Evolutionary conservation across 495 filamentous ascomycete species (phyloP).

Genomic region (Penicillium pancosmium): DNA sequence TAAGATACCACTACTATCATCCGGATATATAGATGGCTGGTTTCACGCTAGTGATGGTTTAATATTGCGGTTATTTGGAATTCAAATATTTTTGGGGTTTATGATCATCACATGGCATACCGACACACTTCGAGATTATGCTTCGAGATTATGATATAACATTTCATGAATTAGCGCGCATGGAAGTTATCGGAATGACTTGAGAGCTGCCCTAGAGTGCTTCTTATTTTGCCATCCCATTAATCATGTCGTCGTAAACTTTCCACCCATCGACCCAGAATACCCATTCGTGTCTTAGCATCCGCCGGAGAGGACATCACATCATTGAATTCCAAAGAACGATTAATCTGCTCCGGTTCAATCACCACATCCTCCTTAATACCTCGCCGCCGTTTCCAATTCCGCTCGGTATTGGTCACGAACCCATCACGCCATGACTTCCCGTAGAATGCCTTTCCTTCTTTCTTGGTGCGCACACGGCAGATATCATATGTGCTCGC

Average conservation of each 20-base stretch:
- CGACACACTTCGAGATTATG: too few relatives aligned
- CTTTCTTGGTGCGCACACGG: slow-evolving; percentile 22
- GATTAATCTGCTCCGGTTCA: slow-evolving; percentile 17
- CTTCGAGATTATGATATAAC: too few relatives aligned
- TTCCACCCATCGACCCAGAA: not conserved
- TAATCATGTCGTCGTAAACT: not conserved
- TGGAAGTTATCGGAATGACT: too few relatives aligned
- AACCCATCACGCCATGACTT: slow-evolving; percentile 17
- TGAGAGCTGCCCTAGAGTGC: not conserved
- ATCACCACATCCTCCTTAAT: slow-evolving; percentile 19
- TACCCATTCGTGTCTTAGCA: not conserved
- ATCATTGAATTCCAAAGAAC: slow-evolving; percentile 5
- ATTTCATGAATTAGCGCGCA: too few relatives aligned
- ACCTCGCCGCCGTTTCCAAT: slow-evolving; percentile 30
- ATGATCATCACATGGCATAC: too few relatives aligned
- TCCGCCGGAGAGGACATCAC: not conserved
- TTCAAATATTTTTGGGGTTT: too few relatives aligned
- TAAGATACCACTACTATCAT: not conserved
- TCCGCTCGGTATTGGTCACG: slow-evolving; percentile 38
- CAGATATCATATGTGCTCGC: slow-evolving; percentile 36
- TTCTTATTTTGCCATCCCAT: slow-evolving; percentile 21
- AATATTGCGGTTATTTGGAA: too few relatives aligned
- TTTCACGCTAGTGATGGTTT: too few relatives aligned
- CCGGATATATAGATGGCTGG: too few relatives aligned
- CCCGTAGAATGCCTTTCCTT: slow-evolving; percentile 30